Percentiles rank a stretch among this genome's conserved stretches.
Evolutionary conservation across 495 filamentous ascomycete species (phyloP).

Genomic region (Neurospora cerealis): DNA sequence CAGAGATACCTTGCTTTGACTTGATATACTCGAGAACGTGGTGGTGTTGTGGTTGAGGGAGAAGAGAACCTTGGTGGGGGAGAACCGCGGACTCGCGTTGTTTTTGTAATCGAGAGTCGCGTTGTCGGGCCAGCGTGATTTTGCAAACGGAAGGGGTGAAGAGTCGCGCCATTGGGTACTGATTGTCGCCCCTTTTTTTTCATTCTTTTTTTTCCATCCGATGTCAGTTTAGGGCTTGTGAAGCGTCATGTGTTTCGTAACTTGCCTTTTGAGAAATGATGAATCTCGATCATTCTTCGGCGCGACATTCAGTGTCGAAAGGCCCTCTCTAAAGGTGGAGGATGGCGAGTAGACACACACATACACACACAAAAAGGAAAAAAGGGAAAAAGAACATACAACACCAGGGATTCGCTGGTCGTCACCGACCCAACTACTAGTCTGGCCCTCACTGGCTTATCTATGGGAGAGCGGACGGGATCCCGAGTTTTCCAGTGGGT

Average conservation of each 20-base stretch:
- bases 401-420: too few relatives aligned
- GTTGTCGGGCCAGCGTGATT: background rate
- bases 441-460: too few relatives aligned
- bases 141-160: background rate
- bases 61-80: background rate
- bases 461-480: too few relatives aligned
- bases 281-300: background rate
- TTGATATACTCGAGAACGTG: background rate
- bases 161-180: background rate
- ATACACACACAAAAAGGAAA: too few relatives aligned
- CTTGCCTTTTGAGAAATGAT: background rate
- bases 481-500: too few relatives aligned
- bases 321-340: background rate
- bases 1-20: background rate
- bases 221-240: background rate
- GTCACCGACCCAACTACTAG: too few relatives aligned
- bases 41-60: background rate
- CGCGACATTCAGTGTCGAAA: background rate
- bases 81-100: background rate
- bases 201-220: background rate
- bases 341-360: background rate
- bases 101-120: background rate
- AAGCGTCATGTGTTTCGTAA: background rate
- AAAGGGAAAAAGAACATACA: background rate
- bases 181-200: background rate